These are phyloP conservation scores for Exidia glandulosa DNA, from an alignment of 768 basidiomycete species.

Conservation along the genomic window DNA sequence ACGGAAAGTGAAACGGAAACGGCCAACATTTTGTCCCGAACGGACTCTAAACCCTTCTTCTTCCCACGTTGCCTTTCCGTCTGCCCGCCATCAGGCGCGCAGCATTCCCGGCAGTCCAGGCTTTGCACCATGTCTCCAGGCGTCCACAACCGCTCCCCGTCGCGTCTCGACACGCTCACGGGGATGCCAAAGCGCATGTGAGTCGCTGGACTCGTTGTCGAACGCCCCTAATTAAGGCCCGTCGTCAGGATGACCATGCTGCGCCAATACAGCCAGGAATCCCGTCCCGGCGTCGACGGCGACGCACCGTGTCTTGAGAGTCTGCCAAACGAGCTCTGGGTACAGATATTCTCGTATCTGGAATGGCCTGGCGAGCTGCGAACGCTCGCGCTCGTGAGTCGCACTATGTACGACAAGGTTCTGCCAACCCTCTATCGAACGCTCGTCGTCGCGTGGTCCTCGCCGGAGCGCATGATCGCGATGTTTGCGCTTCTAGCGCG, in stretches of 20 bases:
- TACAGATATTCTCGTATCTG: background rate
- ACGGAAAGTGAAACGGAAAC: background rate
- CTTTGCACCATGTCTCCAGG: too few relatives aligned
- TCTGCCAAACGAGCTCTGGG: background rate
- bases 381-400: background rate
- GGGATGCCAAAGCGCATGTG: too few relatives aligned
- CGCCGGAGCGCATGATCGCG: background rate
- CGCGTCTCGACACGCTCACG: too few relatives aligned
- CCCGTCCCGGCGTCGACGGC: background rate
- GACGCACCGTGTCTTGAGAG: conserved; percentile 28
- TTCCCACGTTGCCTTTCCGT: too few relatives aligned
- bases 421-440: background rate
- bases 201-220: too few relatives aligned
- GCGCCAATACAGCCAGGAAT: too few relatives aligned
- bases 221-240: too few relatives aligned
- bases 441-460: background rate
- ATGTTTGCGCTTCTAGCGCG: background rate
- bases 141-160: too few relatives aligned
- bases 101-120: too few relatives aligned
- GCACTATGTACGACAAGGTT: background rate
- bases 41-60: too few relatives aligned
- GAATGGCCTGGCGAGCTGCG: background rate
- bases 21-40: background rate
- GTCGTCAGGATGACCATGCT: too few relatives aligned
- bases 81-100: too few relatives aligned